A percentile compares a stretch with the other conserved stretches of the same genome.
phyloP scores from a whole-genome alignment of 257 asterid genomes.

The Solanum gracilifrons region DNA sequence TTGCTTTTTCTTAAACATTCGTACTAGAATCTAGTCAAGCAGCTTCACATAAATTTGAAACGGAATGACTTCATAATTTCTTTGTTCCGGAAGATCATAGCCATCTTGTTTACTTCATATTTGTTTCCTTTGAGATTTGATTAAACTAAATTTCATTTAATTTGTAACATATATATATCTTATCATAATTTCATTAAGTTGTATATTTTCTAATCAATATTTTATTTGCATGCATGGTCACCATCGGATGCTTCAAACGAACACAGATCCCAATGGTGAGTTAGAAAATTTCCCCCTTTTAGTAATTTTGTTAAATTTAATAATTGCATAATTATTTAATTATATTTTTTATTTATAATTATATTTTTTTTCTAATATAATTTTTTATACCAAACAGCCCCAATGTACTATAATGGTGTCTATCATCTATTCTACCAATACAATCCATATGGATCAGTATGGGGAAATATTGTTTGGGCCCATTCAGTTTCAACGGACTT shows the following conservation, averaged over 20 bases:
- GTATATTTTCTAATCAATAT: background rate
- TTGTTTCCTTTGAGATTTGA: background rate
- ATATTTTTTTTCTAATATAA: background rate
- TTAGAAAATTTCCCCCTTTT: background rate
- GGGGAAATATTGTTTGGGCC: constrained; percentile 45
- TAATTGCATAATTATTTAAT: background rate
- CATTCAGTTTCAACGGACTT: constrained; percentile 40
- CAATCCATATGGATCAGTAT: constrained; percentile 34
- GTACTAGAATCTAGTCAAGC: too few species aligned
- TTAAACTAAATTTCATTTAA: background rate
- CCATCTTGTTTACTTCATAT: background rate
- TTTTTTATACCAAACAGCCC: constrained; percentile 6
- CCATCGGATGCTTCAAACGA: background rate
- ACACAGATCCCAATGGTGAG: constrained; percentile 38
- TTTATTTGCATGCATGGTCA: background rate
- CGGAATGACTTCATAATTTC: background rate
- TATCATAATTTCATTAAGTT: background rate
- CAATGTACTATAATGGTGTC: constrained; percentile 36
- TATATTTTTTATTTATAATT: background rate
- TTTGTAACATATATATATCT: background rate
- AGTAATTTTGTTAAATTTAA: background rate
- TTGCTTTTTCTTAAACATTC: background rate
- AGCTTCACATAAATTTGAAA: background rate
- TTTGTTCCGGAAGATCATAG: background rate
- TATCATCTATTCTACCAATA: constrained; percentile 45